Base-by-base conservation (phyloP, 179 eudicot species). In the Patellifolia procumbens region DNA sequence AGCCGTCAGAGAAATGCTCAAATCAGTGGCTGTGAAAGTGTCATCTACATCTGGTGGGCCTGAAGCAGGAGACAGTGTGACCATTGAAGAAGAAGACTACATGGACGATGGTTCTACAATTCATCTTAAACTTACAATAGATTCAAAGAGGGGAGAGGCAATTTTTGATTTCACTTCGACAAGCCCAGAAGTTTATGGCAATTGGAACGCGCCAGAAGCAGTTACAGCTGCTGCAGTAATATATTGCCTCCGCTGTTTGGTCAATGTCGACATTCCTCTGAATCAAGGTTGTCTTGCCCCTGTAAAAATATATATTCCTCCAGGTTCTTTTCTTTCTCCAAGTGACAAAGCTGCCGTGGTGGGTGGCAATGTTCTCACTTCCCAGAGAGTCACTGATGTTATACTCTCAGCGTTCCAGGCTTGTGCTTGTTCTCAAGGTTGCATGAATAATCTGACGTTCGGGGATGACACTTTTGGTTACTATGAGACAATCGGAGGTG, bases 191-290 rank as follows among this genome's bases (percentile, higher is more conserved):
- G 98, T 95, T 58, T 95, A 91, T 66, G 99, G 97, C 45, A 95
- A 95, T 75, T 95, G 99, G 99, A 95, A 95, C 80, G 94, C 99
- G 71, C 99, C 99, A 2, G 98, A 95, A 82, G 97, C 99, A 68
- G 98, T 95, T 1, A 93, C 98, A 43, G 85, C 93, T 42, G 99
- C 99, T 64, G 99, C 98, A 64, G 97, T 95, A 32, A 95, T 95
- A 67, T 95, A 95, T 79, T 95, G 97, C 72, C 91, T 95, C 7
- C 98, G 99, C 9, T 91, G 93, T 80, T 84, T 95, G 80, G 99
- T 95, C 7, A 84, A 93, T 43, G 90, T 93, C 3, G 99, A 95
- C 78, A 95, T 95, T 83, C 99, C 99, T 29, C 87, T 95, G 1
- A 95, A 95, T 70, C 99, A 95, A 83, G 99, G 99, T 5, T 95